Conservation (phyloP, 768 basidiomycete species). For the Lyophyllum atratum region DNA sequence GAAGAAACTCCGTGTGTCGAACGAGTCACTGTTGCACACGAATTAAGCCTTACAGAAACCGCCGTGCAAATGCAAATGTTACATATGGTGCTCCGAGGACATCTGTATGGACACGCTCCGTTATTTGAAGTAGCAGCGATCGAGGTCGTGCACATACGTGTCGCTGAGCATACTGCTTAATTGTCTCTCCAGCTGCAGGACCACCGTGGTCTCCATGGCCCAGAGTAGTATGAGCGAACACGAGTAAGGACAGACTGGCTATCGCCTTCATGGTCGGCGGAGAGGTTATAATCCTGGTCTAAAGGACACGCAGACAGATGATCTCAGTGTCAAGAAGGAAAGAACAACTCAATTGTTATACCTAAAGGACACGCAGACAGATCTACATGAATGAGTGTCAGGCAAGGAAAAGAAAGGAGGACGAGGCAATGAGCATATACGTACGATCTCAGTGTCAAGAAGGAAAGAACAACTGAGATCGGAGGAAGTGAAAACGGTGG, state of each 20-base stretch:
- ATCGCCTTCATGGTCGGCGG: conserved; percentile 47
- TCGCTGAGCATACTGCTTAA: conserved; percentile 82
- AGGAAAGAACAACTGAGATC: too few species aligned
- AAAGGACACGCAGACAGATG: too few species aligned
- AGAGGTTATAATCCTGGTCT: background rate
- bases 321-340: too few species aligned
- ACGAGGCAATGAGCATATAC: too few species aligned
- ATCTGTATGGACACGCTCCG: conserved; percentile 51
- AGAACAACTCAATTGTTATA: too few species aligned
- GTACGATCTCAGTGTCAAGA: too few species aligned
- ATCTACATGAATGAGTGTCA: background rate
- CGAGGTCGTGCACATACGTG: conserved; percentile 66
- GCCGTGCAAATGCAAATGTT: conserved; percentile 19
- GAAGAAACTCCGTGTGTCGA: conserved; percentile 89
- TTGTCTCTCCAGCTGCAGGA: conserved; percentile 57
- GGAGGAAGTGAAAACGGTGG: too few species aligned
- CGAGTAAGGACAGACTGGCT: conserved; percentile 42
- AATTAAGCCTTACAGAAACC: conserved; percentile 2
- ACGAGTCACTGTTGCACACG: conserved; percentile 63
- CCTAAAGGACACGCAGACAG: too few species aligned
- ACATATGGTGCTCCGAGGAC: conserved; percentile 90
- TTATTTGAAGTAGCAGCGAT: conserved; percentile 15
- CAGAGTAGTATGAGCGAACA: conserved; percentile 29
- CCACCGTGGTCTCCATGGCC: conserved; percentile 68
- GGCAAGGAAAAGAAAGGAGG: too few species aligned